Evolutionary conservation across 1,284 basidiomycete genomes (phyloP).

Genomic region (Pisolithus thermaeus): DNA sequence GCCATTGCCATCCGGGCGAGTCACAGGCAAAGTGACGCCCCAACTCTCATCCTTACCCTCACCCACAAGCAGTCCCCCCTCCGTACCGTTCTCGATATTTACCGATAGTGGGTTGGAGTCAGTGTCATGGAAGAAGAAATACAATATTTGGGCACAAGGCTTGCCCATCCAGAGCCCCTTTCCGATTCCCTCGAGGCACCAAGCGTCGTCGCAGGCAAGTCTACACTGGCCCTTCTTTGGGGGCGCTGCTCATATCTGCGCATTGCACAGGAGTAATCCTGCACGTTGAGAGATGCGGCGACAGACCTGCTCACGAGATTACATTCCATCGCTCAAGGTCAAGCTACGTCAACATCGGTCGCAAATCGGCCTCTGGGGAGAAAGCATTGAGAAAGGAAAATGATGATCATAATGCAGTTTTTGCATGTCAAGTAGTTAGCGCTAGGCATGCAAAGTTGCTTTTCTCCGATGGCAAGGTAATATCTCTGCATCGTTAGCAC

Average conservation of each 20-base stretch:
- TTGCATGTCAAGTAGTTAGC: constrained; percentile 29
- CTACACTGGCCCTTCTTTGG: constrained; percentile 3
- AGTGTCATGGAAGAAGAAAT: constrained; percentile 29
- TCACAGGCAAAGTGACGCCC: constrained; percentile 21
- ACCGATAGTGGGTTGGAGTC: constrained; percentile 3
- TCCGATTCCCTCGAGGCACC: constrained; percentile 15
- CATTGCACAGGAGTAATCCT: constrained; percentile 20
- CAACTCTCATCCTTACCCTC: constrained; percentile 5
- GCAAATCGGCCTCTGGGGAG: constrained; percentile 30
- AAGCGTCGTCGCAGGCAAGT: constrained; percentile 21
- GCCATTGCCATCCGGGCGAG: constrained; percentile 22
- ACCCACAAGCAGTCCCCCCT: no score
- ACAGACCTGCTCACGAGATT: constrained; percentile 23
- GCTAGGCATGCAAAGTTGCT: constrained; percentile 30
- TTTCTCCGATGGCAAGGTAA: constrained; percentile 26
- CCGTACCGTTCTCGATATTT: constrained; percentile 8
- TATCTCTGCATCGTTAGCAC: constrained; percentile 2
- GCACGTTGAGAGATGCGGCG: constrained; percentile 27
- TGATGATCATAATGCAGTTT: constrained; percentile 29
- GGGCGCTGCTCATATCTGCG: constrained; percentile 8
- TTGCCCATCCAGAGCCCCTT: constrained; percentile 12
- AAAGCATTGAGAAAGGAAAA: constrained; percentile 32
- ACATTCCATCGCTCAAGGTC: constrained; percentile 24
- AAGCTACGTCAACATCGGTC: constrained; percentile 24
- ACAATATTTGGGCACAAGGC: constrained; percentile 27